Base-by-base conservation (phyloP, 2,329 filamentous ascomycete genomes). In the Colletotrichum orchidophilum region DNA sequence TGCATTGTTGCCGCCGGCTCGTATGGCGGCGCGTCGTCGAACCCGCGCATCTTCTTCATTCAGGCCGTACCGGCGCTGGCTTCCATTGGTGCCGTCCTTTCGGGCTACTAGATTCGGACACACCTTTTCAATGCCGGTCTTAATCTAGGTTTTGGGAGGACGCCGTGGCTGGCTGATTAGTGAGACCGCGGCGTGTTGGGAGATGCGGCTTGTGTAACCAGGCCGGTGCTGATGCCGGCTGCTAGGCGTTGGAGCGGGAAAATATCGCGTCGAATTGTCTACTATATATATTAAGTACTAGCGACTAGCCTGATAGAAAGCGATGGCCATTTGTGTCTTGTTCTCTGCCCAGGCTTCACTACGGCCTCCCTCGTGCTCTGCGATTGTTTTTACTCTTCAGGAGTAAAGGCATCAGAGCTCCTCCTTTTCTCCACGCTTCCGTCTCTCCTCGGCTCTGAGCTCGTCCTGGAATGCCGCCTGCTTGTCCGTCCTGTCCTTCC, bases 1-100 rank as follows among this genome's bases (percentile, higher is more conserved):
- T 85, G 83, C 64, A 82, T 87, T 31, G 73, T 77, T 35, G 81
- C 84, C 39, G 86, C 85, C 0, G 86, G 85, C 1, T 64, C 81
- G 1, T 85, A 83, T 74, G 86, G 86, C n/a, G 84, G 80, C 1
- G 73, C 77, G 3, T 86, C 85, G 1, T 81, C 80, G 3, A 80
- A 76, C 72, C 78, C 68, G 61, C 81, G 79, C 73, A 87, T 87
- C 69, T 72, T 86, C 35, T 80, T 78, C 49, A 77, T 87, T 1
- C 86, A 87, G 76, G 81, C 79, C 29, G 62, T 83, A 5, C 83
- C 83, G 5, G 82, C 68, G 54, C 74, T 59, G 66, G 27, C 81
- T 8, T 78, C 79, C 5, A 75, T 80, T 29, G 75, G 74, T 3
- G 73, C 78, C 2, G 75, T 82, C 26, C 73, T 78, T 2, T 62